These are phyloP conservation scores for Erodium maritimum DNA, from an alignment of 345 rosid species.

Conservation along the genomic window DNA sequence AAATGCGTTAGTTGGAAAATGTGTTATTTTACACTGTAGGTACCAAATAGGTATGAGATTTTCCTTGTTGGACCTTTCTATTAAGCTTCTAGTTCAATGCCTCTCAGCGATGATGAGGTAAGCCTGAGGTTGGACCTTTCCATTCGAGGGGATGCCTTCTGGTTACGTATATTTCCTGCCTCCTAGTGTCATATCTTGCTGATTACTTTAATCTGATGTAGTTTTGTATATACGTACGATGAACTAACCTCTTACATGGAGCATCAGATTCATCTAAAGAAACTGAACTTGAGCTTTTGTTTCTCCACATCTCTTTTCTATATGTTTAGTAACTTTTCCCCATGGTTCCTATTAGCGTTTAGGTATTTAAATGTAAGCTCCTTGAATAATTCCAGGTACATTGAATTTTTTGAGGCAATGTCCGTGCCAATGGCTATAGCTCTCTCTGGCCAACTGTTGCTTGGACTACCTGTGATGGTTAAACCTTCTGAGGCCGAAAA, in stretches of 20 bases:
- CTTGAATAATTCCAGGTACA: constrained; percentile 55
- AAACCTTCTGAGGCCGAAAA: constrained; percentile 99
- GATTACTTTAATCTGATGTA: constrained; percentile 17
- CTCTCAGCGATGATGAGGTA: constrained; percentile 40
- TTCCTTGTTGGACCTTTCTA: constrained; percentile 8
- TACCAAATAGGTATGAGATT: constrained; percentile 20
- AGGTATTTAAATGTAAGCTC: constrained; percentile 20
- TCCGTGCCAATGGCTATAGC: constrained; percentile 95
- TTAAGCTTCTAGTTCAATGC: constrained; percentile 16
- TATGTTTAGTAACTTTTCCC: constrained; percentile 44
- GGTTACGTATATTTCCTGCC: constrained; percentile 16
- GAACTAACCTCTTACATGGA: constrained; percentile 49
- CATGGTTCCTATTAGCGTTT: constrained; percentile 6
- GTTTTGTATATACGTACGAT: background rate
- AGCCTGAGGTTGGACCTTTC: background rate
- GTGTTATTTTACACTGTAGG: constrained; percentile 34
- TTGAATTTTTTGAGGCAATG: constrained; percentile 89
- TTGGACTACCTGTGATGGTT: constrained; percentile 96
- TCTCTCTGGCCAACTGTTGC: constrained; percentile 67
- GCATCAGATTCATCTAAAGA: constrained; percentile 55
- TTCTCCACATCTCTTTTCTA: constrained; percentile 49
- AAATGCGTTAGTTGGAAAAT: constrained; percentile 7
- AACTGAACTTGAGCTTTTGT: constrained; percentile 70
- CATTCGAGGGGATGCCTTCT: background rate
- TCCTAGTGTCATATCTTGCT: constrained; percentile 13